Evolutionary conservation across 306 rosid genomes (phyloP).

Genomic region (Acacia confusa): DNA sequence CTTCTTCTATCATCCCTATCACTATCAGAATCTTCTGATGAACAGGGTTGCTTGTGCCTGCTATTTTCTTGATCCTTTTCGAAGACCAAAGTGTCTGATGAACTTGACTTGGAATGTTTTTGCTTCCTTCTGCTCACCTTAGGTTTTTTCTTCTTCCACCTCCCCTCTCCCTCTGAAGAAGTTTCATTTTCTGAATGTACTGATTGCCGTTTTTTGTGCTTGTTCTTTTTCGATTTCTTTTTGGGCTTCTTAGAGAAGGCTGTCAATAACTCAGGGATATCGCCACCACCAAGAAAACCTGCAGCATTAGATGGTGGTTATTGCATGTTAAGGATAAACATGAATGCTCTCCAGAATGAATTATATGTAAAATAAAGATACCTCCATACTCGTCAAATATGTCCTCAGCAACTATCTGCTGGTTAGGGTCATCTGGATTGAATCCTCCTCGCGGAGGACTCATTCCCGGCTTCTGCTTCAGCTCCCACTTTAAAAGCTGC

Average conservation of each 20-base stretch:
- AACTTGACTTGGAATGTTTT: slow-evolving; percentile 43
- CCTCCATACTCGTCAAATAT: slow-evolving; percentile 99
- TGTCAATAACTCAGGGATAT: slow-evolving; percentile 69
- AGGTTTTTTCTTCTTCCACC: slow-evolving; percentile 36
- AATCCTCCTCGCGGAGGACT: slow-evolving; percentile 99
- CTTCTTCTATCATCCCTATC: slow-evolving; percentile 37
- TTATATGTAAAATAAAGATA: slow-evolving; percentile 26
- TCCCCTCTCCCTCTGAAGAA: slow-evolving; percentile 48
- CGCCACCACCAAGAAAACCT: slow-evolving; percentile 79
- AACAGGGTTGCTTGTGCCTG: slow-evolving; percentile 36
- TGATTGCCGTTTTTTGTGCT: slow-evolving; percentile 45
- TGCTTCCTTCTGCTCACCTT: slow-evolving; percentile 55
- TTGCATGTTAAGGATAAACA: slow-evolving; percentile 16
- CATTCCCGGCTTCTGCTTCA: slow-evolving; percentile 97
- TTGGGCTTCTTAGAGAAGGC: slow-evolving; percentile 68
- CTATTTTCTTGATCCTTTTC: slow-evolving; percentile 41
- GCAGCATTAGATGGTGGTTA: slow-evolving; percentile 25
- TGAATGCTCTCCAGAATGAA: slow-evolving; percentile 4
- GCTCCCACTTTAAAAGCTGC: slow-evolving; percentile 98
- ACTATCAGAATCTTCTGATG: slow-evolving; percentile 47
- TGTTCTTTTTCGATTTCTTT: slow-evolving; percentile 57
- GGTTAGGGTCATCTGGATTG: slow-evolving; percentile 88
- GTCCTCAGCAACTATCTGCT: slow-evolving; percentile 94
- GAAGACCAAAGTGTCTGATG: slow-evolving; percentile 51
- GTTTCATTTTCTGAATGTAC: slow-evolving; percentile 45